Base-by-base conservation (phyloP, 306 rosid species). In the Styphnolobium japonicum region DNA sequence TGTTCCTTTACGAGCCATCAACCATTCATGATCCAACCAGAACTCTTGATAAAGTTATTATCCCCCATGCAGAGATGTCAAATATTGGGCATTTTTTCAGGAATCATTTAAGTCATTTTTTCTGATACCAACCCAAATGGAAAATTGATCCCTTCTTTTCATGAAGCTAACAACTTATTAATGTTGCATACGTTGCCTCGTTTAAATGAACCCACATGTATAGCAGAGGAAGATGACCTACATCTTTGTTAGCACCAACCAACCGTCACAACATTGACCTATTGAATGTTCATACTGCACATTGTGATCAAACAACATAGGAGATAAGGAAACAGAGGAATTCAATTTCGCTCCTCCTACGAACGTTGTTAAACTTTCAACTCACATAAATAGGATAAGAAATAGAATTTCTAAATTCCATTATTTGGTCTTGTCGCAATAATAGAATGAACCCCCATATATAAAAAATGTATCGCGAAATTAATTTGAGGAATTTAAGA, bases 171-270 rank as follows among this genome's bases (percentile, higher is more conserved):
- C 69, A 3, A 42, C 58, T 48, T 7, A 22, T 48, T 5, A 40
- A 58, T 71, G 25, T 0, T 6, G 4, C 65, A 34, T 49, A 63
- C 49, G 9, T 4, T 76, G 74, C 22, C 36, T 27, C 2, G 27
- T 78, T 76, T 67, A 56, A 78, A 78, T 42, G 76, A 56, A 78
- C n/a, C 49, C 61, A 78, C 61, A 42, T 67, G 82, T 42, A 52
- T 39, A 29, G 16, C 8, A 55, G 10, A 31, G 45, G 22, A 15
- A 62, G 63, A 37, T 62, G 25, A 46, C 53, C 63, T 63, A 9
- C 64, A 63, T 46, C 55, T 61, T 25, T 18, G 15, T 61, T 43
- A 46, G 27, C 48, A 46, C 33, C 48, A 12, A 5, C 51, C 25
- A 15, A 31, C 68, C 16, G 0, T 40, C n/a, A 9, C 39, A 2